Conservation (phyloP, 192 early-diverging fungal genomes). For the Endogone sp. region DNA sequence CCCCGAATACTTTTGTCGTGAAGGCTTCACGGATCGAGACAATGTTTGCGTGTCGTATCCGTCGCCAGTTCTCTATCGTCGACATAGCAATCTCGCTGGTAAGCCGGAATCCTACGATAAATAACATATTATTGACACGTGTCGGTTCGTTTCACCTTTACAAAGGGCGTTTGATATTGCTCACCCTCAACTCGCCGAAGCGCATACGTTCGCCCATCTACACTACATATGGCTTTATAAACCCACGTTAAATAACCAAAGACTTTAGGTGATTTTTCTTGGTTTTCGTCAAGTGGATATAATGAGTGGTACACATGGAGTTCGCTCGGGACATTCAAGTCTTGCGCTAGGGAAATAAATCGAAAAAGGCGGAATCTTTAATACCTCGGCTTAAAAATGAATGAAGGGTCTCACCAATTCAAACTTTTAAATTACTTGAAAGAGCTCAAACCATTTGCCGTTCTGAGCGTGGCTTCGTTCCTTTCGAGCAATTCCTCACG, state of each 20-base stretch:
- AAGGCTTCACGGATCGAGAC: slow-evolving; percentile 92
- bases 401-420: background rate
- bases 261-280: slow-evolving; percentile 52
- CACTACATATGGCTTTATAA: slow-evolving; percentile 83
- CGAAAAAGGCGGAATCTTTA: background rate
- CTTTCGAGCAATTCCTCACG: slow-evolving; percentile 74
- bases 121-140: background rate
- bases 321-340: slow-evolving; percentile 68
- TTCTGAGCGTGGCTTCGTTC: slow-evolving; percentile 48
- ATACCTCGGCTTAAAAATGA: background rate
- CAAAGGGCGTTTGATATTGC: no score
- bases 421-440: no score
- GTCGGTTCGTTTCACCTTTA: background rate
- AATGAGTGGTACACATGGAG: slow-evolving; percentile 90
- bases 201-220: slow-evolving; percentile 83
- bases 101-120: slow-evolving; percentile 53
- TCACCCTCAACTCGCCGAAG: slow-evolving; percentile 80
- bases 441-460: slow-evolving; percentile 9
- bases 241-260: slow-evolving; percentile 68
- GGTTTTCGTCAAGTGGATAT: slow-evolving; percentile 54
- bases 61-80: slow-evolving; percentile 81
- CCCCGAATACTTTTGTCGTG: slow-evolving; percentile 93
- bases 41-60: slow-evolving; percentile 77
- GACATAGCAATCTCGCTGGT: slow-evolving; percentile 78
- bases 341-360: slow-evolving; percentile 32